Percentiles rank a stretch among this genome's conserved stretches.
Conservation (phyloP, 352 stramenopile species). For the Globisporangium cylindrosporum region DNA sequence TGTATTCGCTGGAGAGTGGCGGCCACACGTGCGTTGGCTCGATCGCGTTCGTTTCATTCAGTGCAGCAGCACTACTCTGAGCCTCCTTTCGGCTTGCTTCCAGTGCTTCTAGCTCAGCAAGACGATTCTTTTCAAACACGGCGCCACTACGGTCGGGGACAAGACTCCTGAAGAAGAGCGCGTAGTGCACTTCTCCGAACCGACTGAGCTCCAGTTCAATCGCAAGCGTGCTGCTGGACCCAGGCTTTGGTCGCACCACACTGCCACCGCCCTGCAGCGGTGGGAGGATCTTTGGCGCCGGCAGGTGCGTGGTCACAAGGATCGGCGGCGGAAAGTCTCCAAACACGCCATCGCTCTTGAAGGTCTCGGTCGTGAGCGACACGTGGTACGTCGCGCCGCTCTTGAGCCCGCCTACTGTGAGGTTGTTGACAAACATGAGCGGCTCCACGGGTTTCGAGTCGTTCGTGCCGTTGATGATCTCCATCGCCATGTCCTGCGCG, state of each 20-base stretch:
- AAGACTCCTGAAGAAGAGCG: slow-evolving; percentile 65
- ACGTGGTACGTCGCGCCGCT: slow-evolving; percentile 64
- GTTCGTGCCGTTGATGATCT: slow-evolving; percentile 75
- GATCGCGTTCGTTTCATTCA: slow-evolving; percentile 19
- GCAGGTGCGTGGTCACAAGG: slow-evolving; percentile 57
- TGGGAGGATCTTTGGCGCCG: slow-evolving; percentile 37
- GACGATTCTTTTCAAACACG: slow-evolving; percentile 9
- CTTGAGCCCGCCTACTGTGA: slow-evolving; percentile 41
- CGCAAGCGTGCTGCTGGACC: slow-evolving; percentile 45
- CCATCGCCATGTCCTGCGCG: slow-evolving; percentile 44
- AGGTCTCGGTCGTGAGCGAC: slow-evolving; percentile 74
- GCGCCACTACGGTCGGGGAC: slow-evolving; percentile 29
- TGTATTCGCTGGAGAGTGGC: slow-evolving; percentile 42
- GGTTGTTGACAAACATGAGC: slow-evolving; percentile 53
- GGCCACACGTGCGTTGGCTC: slow-evolving; percentile 36
- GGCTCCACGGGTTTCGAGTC: slow-evolving; percentile 60
- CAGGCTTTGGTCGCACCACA: slow-evolving; percentile 31
- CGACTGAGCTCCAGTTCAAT: slow-evolving; percentile 54
- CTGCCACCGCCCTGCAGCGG: not conserved
- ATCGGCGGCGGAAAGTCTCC: slow-evolving; percentile 70
- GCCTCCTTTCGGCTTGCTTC: slow-evolving; percentile 9
- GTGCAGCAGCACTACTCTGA: not conserved
- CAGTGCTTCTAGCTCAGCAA: slow-evolving; percentile 15
- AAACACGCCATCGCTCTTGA: slow-evolving; percentile 58
- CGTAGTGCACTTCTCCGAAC: slow-evolving; percentile 75